These are phyloP conservation scores for Prunus campanulata DNA, from an alignment of 306 rosid genomes.

Conservation along the genomic window DNA sequence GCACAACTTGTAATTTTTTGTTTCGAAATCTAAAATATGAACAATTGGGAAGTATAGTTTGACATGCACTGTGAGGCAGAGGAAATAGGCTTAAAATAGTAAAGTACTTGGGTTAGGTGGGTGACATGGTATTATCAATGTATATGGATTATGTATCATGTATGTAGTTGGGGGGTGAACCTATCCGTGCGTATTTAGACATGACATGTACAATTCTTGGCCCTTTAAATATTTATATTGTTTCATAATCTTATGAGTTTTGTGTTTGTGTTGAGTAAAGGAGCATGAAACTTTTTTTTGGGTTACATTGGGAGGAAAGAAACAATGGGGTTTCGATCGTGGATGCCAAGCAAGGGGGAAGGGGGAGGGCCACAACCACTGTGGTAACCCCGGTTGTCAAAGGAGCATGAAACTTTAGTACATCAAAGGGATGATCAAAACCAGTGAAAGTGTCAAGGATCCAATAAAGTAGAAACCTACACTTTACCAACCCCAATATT, in stretches of 20 bases:
- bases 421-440: not conserved
- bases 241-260: not conserved
- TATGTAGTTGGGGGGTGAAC: constrained; percentile 36
- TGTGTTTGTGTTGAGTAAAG: not conserved
- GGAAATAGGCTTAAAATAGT: constrained; percentile 40
- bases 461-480: constrained; percentile 11
- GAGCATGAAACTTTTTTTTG: not conserved
- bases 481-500: not conserved
- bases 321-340: too few species aligned
- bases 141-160: constrained; percentile 40
- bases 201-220: constrained; percentile 37
- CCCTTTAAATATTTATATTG: constrained; percentile 9
- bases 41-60: constrained; percentile 42
- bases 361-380: too few species aligned
- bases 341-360: too few species aligned
- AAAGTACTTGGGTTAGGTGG: constrained; percentile 23
- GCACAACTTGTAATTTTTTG: constrained; percentile 14
- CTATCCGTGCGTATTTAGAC: constrained; percentile 28
- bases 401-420: not conserved
- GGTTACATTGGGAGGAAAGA: too few species aligned
- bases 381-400: too few species aligned
- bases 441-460: not conserved
- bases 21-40: constrained; percentile 27
- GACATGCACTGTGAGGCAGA: constrained; percentile 32
- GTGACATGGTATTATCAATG: constrained; percentile 27